A percentile compares a stretch with the other conserved stretches of the same genome.
These are phyloP conservation scores for Dendrothele bispora DNA, from an alignment of 768 basidiomycete species.

Conservation along the genomic window DNA sequence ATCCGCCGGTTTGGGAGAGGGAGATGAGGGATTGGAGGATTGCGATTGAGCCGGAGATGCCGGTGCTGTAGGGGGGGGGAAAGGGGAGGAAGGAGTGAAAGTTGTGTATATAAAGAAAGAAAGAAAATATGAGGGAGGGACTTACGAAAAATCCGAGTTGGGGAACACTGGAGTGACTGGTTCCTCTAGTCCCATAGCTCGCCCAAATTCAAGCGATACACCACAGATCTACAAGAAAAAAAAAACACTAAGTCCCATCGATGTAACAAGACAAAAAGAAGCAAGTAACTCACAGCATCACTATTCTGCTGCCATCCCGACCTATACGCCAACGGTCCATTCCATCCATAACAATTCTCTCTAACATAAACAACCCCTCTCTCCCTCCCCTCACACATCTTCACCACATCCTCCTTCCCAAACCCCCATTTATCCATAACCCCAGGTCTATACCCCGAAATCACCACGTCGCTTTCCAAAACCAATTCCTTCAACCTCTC, in stretches of 20 bases:
- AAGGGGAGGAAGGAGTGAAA: background rate
- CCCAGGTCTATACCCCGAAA: conserved; percentile 29
- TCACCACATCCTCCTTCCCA: conserved; percentile 26
- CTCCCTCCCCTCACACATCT: conserved; percentile 18
- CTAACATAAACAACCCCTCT: conserved; percentile 23
- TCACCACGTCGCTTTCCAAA: conserved; percentile 24
- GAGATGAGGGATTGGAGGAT: conserved; percentile 1
- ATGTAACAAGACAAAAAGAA: conserved; percentile 8
- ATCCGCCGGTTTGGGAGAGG: conserved; percentile 6
- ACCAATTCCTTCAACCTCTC: conserved; percentile 16
- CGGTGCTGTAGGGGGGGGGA: background rate
- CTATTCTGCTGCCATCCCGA: conserved; percentile 8
- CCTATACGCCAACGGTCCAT: conserved; percentile 21
- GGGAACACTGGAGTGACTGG: conserved; percentile 8
- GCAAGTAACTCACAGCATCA: conserved; percentile 4
- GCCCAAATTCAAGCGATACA: conserved; percentile 3
- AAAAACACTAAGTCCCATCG: background rate
- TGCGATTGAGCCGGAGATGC: background rate
- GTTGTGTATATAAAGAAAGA: conserved; percentile 9
- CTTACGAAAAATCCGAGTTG: conserved; percentile 9
- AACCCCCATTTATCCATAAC: conserved; percentile 28
- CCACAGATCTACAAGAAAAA: background rate
- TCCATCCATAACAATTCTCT: conserved; percentile 29
- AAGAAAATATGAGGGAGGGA: conserved; percentile 12
- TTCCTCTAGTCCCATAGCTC: conserved; percentile 3